Percentiles rank a stretch among this genome's conserved stretches.
These are phyloP conservation scores for Chaetomium strumarium DNA, from an alignment of 2,329 filamentous ascomycete species.

Conservation along the genomic window DNA sequence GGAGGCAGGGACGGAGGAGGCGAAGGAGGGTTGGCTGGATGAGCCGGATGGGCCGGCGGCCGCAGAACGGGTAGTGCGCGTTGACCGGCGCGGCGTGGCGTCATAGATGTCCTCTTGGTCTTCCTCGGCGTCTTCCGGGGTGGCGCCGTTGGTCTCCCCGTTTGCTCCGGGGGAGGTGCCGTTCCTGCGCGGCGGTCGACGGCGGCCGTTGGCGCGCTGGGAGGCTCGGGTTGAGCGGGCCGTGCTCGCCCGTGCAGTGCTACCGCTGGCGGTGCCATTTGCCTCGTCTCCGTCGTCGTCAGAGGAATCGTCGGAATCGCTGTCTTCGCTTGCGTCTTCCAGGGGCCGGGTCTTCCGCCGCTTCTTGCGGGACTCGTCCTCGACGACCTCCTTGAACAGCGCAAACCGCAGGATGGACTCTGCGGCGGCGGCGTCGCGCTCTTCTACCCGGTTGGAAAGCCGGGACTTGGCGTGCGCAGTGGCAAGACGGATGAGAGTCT, in stretches of 20 bases:
- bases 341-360: constrained; percentile 63
- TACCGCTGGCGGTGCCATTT: constrained; percentile 27
- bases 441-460: constrained; percentile 80
- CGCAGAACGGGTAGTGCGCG: constrained; percentile 31
- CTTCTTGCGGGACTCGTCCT: constrained; percentile 74
- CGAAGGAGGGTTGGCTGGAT: constrained; percentile 61
- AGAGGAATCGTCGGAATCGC: constrained; percentile 51
- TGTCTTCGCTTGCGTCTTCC: constrained; percentile 54
- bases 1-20: constrained; percentile 73
- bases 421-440: constrained; percentile 80
- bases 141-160: constrained; percentile 39
- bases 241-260: constrained; percentile 26
- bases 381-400: constrained; percentile 90
- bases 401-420: constrained; percentile 90
- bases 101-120: constrained; percentile 43
- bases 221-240: constrained; percentile 28
- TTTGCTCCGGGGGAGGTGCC: constrained; percentile 37
- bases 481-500: constrained; percentile 95
- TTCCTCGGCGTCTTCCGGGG: constrained; percentile 26
- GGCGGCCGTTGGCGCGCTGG: constrained; percentile 26
- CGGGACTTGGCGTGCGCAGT: constrained; percentile 93
- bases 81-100: constrained; percentile 35
- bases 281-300: constrained; percentile 53
- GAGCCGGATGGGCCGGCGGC: constrained; percentile 32
- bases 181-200: constrained; percentile 14